phyloP scores from a whole-genome alignment of 2,329 filamentous ascomycete species.

The Leptosphaerulina australis region DNA sequence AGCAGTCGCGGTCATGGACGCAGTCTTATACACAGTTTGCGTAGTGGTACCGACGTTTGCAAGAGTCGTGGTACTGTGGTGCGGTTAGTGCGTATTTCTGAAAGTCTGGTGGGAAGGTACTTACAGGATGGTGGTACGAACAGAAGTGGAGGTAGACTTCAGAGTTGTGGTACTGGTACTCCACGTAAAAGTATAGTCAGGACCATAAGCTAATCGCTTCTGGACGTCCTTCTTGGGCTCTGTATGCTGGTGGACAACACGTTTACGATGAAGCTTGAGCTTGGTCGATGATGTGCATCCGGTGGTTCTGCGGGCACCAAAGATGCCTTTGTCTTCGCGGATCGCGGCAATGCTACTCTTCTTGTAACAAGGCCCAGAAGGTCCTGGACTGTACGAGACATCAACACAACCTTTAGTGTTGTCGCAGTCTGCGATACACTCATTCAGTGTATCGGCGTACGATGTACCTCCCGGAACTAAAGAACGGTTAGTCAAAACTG shows the following conservation, averaged over 20 bases:
- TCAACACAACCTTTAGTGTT: slow-evolving; percentile 27
- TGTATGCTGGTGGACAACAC: not conserved
- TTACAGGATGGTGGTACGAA: slow-evolving; percentile 6
- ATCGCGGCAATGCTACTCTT: slow-evolving; percentile 25
- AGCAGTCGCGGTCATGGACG: not conserved
- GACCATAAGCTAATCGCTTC: slow-evolving; percentile 9
- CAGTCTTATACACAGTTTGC: slow-evolving; percentile 4
- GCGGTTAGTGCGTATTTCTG: not conserved
- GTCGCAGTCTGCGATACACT: slow-evolving; percentile 32
- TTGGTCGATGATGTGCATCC: not conserved
- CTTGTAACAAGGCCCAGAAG: slow-evolving; percentile 33
- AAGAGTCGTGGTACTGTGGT: slow-evolving; percentile 4
- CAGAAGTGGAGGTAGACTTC: slow-evolving; percentile 5
- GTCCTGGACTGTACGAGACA: slow-evolving; percentile 25
- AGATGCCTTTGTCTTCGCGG: slow-evolving; percentile 20
- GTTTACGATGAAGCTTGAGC: slow-evolving; percentile 13
- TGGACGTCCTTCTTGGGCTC: not conserved
- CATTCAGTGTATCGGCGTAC: slow-evolving; percentile 16
- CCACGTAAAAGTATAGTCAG: slow-evolving; percentile 15
- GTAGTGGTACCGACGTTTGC: slow-evolving; percentile 8
- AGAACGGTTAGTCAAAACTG: slow-evolving; percentile 1
- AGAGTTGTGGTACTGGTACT: slow-evolving; percentile 2
- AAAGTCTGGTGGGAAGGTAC: not conserved
- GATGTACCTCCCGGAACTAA: slow-evolving; percentile 18
- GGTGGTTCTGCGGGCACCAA: slow-evolving; percentile 27